These are phyloP conservation scores for Isatis tinctoria DNA, from an alignment of 345 rosid species.

Conservation along the genomic window DNA sequence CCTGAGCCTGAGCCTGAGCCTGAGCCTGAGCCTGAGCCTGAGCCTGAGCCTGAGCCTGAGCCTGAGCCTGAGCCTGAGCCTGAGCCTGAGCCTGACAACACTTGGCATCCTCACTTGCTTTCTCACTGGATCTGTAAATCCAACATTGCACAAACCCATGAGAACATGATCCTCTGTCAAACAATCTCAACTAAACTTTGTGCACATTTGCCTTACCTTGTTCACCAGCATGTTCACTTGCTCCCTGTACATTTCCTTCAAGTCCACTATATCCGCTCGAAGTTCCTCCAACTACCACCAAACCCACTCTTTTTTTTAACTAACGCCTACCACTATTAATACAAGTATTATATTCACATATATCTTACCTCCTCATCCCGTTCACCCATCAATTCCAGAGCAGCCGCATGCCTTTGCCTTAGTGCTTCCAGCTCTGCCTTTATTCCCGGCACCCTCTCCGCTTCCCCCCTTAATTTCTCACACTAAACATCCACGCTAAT, in stretches of 20 bases:
- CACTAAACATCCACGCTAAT: conserved; percentile 50
- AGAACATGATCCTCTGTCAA: conserved; percentile 7
- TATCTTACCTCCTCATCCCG: conserved; percentile 92
- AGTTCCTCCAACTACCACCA: conserved; percentile 94
- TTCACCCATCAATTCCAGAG: conserved; percentile 98
- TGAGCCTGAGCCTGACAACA: conserved; percentile 6
- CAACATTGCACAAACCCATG: conserved; percentile 7
- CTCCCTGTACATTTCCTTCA: conserved; percentile 99
- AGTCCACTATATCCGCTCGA: conserved; percentile 86
- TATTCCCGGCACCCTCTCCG: conserved; percentile 66
- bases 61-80: too few species aligned
- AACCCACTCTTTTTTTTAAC: conserved; percentile 1
- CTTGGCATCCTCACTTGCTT: conserved; percentile 12
- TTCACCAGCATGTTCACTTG: conserved; percentile 98
- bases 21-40: too few species aligned
- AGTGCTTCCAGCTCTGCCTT: conserved; percentile 91
- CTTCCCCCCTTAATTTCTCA: conserved; percentile 78
- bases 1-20: too few species aligned
- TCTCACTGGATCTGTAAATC: conserved; percentile 27
- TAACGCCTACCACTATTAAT: neutral
- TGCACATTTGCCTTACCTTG: conserved; percentile 49
- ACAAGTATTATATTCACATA: neutral
- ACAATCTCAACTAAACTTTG: neutral
- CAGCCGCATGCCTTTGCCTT: conserved; percentile 92
- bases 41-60: too few species aligned